phyloP scores from a whole-genome alignment of 192 early-diverging fungal species.

The Cladochytrium replicatum region DNA sequence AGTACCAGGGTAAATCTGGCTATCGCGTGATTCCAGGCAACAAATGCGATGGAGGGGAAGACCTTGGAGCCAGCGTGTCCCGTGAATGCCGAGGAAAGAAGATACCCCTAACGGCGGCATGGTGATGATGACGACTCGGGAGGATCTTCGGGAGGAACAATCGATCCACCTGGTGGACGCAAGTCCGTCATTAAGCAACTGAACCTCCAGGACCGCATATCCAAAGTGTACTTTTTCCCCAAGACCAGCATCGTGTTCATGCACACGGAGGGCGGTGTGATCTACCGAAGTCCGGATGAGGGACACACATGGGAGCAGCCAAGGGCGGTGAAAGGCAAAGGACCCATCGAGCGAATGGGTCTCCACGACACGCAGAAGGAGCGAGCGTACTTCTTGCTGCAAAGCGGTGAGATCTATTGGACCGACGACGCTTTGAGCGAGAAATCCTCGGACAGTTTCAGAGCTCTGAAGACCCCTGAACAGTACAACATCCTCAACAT shows the following conservation, averaged over 20 bases:
- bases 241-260: constrained; percentile 52
- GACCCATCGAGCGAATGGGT: constrained; percentile 42
- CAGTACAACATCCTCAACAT: constrained; percentile 58
- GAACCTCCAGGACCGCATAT: constrained; percentile 37
- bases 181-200: constrained; percentile 5
- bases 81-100: too few species aligned
- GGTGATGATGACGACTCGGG: constrained; percentile 2
- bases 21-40: constrained; percentile 83
- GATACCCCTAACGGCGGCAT: too few species aligned
- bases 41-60: constrained; percentile 53
- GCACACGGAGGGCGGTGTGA: constrained; percentile 41
- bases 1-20: constrained; percentile 65
- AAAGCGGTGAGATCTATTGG: constrained; percentile 19
- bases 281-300: constrained; percentile 64
- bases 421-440: constrained; percentile 48
- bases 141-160: too few species aligned
- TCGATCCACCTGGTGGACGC: constrained; percentile 4
- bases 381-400: constrained; percentile 40
- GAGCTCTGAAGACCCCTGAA: constrained; percentile 40
- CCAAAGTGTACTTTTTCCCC: constrained; percentile 56
- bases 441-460: constrained; percentile 10
- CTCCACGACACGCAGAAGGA: constrained; percentile 60
- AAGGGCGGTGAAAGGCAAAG: constrained; percentile 26
- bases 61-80: too few species aligned
- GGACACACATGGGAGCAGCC: constrained; percentile 59